These are phyloP conservation scores for Rosa persica DNA, from an alignment of 306 rosid species.

Conservation along the genomic window DNA sequence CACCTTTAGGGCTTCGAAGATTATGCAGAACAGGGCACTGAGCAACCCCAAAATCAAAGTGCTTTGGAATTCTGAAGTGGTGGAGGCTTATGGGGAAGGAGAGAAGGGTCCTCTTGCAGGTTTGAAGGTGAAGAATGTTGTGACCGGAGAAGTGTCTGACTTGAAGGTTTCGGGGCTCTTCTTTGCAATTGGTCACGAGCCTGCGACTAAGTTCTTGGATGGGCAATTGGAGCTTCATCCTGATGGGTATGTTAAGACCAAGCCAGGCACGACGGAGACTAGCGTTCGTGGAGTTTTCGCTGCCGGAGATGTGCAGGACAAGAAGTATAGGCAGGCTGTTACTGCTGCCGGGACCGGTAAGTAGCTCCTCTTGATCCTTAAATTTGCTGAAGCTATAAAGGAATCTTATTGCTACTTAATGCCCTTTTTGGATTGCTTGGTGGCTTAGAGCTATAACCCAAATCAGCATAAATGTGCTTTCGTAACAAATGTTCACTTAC, in stretches of 20 bases:
- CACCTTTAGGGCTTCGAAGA: constrained; percentile 72
- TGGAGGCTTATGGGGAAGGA: constrained; percentile 52
- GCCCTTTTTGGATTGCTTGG: neutral
- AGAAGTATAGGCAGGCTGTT: constrained; percentile 92
- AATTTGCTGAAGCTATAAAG: neutral
- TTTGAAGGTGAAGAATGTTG: constrained; percentile 61
- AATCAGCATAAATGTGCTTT: neutral
- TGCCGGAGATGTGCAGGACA: constrained; percentile 94
- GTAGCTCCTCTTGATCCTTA: neutral
- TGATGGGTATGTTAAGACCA: constrained; percentile 62
- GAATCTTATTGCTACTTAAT: neutral
- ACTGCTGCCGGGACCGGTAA: constrained; percentile 87
- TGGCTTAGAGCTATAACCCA: neutral
- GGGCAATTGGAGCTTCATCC: constrained; percentile 68
- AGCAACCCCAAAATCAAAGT: constrained; percentile 65
- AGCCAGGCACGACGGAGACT: constrained; percentile 65
- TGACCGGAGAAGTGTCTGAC: constrained; percentile 49
- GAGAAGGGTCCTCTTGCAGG: constrained; percentile 57
- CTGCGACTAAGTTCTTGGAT: constrained; percentile 74
- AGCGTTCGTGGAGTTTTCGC: constrained; percentile 80
- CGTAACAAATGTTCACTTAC: neutral
- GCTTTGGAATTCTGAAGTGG: constrained; percentile 70
- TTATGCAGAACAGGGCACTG: constrained; percentile 69
- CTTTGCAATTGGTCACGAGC: constrained; percentile 88
- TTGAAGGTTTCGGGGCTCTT: constrained; percentile 76